Percentiles rank a stretch among this genome's conserved stretches.
Conservation (phyloP, 305 asterid genomes). For the Solanum chacoense region DNA sequence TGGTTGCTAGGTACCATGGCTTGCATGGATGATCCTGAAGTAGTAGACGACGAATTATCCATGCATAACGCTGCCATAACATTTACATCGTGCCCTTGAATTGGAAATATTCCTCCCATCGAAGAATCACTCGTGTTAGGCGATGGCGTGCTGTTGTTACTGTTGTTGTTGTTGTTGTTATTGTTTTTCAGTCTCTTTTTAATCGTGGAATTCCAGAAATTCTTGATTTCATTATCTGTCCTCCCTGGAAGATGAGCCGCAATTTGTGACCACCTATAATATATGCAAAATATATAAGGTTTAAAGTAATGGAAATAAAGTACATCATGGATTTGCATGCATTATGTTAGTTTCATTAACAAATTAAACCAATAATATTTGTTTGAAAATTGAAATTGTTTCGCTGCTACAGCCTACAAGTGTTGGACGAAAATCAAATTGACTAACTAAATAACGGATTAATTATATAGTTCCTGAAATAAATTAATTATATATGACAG, state of each 20-base stretch:
- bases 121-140: slow-evolving; percentile 48
- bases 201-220: slow-evolving; percentile 85
- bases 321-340: background rate
- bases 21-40: slow-evolving; percentile 41
- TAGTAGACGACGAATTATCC: slow-evolving; percentile 47
- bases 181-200: slow-evolving; percentile 63
- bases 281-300: background rate
- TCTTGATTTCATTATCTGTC: slow-evolving; percentile 89
- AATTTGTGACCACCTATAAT: slow-evolving; percentile 83
- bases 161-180: slow-evolving; percentile 1
- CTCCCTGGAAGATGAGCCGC: slow-evolving; percentile 92
- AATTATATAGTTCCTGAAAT: background rate
- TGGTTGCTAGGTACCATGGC: slow-evolving; percentile 20
- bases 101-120: slow-evolving; percentile 21
- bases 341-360: background rate
- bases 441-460: background rate
- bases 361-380: background rate
- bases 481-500: background rate
- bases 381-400: background rate
- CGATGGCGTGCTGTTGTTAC: slow-evolving; percentile 20
- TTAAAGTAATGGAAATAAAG: background rate
- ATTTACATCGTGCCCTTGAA: slow-evolving; percentile 54
- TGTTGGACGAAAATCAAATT: background rate
- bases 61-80: slow-evolving; percentile 25
- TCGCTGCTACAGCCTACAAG: background rate